Conservation (phyloP, 2,329 filamentous ascomycete genomes). For the Mycosphaerella sp. region DNA sequence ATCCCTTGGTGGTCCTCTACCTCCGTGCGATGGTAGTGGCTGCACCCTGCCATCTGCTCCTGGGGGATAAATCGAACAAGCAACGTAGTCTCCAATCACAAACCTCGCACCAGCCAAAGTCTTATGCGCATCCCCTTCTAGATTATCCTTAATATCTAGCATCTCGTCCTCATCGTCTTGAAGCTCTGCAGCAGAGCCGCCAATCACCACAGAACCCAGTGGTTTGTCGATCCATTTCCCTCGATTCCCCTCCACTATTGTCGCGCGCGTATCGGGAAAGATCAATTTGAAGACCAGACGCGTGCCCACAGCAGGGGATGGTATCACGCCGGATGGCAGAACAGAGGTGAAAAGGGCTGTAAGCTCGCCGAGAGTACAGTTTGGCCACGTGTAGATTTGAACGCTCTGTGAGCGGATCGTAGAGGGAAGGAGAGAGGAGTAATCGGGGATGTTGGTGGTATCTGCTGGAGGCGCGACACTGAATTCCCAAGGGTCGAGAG, state of each 20-base stretch:
- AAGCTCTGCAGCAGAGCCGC: slow-evolving; percentile 35
- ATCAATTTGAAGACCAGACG: slow-evolving; percentile 82
- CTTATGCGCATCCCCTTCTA: slow-evolving; percentile 58
- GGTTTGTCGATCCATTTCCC: slow-evolving; percentile 71
- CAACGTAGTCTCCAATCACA: slow-evolving; percentile 82
- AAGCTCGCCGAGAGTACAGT: slow-evolving; percentile 74
- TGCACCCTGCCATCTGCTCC: slow-evolving; percentile 67
- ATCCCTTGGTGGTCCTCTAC: slow-evolving; percentile 28
- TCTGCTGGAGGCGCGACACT: slow-evolving; percentile 42
- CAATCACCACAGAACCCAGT: slow-evolving; percentile 74
- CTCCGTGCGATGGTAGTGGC: slow-evolving; percentile 50
- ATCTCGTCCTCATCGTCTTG: slow-evolving; percentile 30
- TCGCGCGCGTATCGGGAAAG: slow-evolving; percentile 63
- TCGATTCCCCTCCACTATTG: slow-evolving; percentile 39
- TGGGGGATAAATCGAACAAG: slow-evolving; percentile 73
- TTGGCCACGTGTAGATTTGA: slow-evolving; percentile 79
- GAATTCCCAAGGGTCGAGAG: slow-evolving; percentile 73
- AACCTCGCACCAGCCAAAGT: slow-evolving; percentile 72
- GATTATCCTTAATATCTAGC: slow-evolving; percentile 31
- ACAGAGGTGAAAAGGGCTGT: slow-evolving; percentile 67
- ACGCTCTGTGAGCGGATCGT: slow-evolving; percentile 41
- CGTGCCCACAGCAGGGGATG: slow-evolving; percentile 69
- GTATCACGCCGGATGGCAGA: slow-evolving; percentile 59
- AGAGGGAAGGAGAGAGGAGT: slow-evolving; percentile 55
- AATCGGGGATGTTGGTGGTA: slow-evolving; percentile 28